These are phyloP conservation scores for Termitomyces sp. DNA, from an alignment of 768 basidiomycete species.

Conservation along the genomic window DNA sequence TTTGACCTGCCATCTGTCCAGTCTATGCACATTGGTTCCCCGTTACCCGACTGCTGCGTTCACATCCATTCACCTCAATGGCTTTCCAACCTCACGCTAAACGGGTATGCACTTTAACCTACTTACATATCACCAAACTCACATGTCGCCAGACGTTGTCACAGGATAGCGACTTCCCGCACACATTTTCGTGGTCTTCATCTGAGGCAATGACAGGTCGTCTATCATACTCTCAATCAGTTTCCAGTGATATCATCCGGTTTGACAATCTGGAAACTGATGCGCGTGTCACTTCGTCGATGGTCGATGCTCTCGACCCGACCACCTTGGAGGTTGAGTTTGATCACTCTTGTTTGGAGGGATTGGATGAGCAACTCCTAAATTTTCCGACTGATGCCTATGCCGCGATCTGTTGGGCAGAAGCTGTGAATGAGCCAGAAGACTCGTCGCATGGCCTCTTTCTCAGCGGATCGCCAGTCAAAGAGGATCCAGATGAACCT, in stretches of 20 bases:
- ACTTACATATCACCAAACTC: not conserved
- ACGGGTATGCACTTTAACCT: not conserved
- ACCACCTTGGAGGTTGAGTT: conserved; percentile 31
- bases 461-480: not conserved
- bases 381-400: conserved; percentile 30
- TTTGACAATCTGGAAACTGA: conserved; percentile 15
- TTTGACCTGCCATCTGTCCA: not conserved
- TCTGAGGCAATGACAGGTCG: conserved; percentile 14
- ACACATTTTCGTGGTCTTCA: conserved; percentile 24
- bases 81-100: not conserved
- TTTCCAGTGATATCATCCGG: conserved; percentile 21
- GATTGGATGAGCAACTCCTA: conserved; percentile 31
- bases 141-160: conserved; percentile 6
- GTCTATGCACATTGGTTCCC: not conserved
- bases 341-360: conserved; percentile 30
- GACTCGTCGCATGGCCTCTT: not conserved
- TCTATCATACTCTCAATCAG: conserved; percentile 16
- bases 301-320: conserved; percentile 24
- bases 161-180: conserved; percentile 22
- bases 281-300: conserved; percentile 5
- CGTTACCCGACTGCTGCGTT: not conserved
- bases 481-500: conserved; percentile 1
- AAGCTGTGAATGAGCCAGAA: conserved; percentile 13
- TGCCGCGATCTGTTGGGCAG: conserved; percentile 30
- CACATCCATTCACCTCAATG: not conserved